Evolutionary conservation across 2,329 filamentous ascomycete species (phyloP).

Genomic region (Monosporascus ibericus): DNA sequence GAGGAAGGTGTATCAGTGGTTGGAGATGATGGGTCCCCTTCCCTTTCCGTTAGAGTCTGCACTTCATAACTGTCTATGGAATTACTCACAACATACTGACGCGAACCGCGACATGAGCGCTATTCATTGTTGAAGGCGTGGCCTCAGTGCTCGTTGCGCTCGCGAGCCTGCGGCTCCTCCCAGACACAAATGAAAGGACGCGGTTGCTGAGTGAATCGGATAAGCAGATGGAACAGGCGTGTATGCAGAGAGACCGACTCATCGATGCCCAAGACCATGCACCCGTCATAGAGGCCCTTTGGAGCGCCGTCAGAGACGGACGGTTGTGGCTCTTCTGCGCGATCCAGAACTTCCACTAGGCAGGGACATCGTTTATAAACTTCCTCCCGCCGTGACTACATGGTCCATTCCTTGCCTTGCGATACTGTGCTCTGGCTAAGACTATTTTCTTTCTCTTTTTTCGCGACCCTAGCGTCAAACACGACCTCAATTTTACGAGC

Average conservation of each 20-base stretch:
- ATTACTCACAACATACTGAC: too few species aligned
- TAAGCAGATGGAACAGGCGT: constrained; percentile 30
- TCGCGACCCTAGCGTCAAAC: constrained; percentile 37
- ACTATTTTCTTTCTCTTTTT: neutral
- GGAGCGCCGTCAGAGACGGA: constrained; percentile 39
- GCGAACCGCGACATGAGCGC: too few species aligned
- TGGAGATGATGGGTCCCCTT: constrained; percentile 21
- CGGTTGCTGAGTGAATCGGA: constrained; percentile 36
- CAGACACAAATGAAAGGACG: constrained; percentile 28
- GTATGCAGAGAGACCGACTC: constrained; percentile 18
- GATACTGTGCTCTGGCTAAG: neutral
- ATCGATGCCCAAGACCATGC: constrained; percentile 16
- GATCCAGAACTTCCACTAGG: constrained; percentile 32
- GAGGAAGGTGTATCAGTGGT: constrained; percentile 22
- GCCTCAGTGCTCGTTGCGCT: constrained; percentile 18
- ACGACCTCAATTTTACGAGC: constrained; percentile 41
- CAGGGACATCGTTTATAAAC: constrained; percentile 18
- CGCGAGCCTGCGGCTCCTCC: constrained; percentile 27
- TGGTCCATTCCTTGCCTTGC: too few species aligned
- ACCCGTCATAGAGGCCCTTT: constrained; percentile 38
- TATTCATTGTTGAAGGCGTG: too few species aligned
- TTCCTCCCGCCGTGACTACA: constrained; percentile 28
- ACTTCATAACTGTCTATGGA: neutral
- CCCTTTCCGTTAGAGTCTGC: neutral
- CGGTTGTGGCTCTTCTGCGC: constrained; percentile 45